Conservation (phyloP, 78 protist genomes). For the Chrysochromulina parva region DNA sequence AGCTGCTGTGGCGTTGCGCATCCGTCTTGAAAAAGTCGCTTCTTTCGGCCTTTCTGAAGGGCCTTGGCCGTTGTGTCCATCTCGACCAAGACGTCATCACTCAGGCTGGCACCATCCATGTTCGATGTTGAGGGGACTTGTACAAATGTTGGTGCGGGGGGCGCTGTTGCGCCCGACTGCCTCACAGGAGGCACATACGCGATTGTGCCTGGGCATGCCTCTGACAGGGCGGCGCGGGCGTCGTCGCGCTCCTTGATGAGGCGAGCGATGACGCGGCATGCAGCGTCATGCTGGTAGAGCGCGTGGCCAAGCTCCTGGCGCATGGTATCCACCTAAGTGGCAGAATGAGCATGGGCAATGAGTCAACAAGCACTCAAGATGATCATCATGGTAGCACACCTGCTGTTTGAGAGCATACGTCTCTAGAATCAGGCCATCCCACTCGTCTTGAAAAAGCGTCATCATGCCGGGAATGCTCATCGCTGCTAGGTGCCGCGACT, state of each 20-base stretch:
- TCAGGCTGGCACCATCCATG: too few relatives aligned
- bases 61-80: too few relatives aligned
- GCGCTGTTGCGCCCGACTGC: too few relatives aligned
- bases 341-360: too few relatives aligned
- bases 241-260: slow-evolving; percentile 90
- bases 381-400: slow-evolving; percentile 11
- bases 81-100: too few relatives aligned
- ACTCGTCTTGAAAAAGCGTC: slow-evolving; percentile 89
- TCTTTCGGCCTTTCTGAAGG: too few relatives aligned
- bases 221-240: slow-evolving; percentile 54
- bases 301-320: slow-evolving; percentile 92
- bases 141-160: too few relatives aligned
- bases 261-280: slow-evolving; percentile 97
- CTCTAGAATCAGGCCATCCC: slow-evolving; percentile 96
- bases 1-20: too few relatives aligned
- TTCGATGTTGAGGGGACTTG: too few relatives aligned
- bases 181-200: too few relatives aligned
- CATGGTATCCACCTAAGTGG: background rate
- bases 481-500: slow-evolving; percentile 77
- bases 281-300: slow-evolving; percentile 98
- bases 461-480: slow-evolving; percentile 87
- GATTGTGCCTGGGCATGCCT: background rate
- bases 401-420: slow-evolving; percentile 81
- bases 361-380: too few relatives aligned
- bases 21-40: too few relatives aligned